Base-by-base conservation (phyloP, 768 basidiomycete species). In the Pleurotus citrinopileatus region DNA sequence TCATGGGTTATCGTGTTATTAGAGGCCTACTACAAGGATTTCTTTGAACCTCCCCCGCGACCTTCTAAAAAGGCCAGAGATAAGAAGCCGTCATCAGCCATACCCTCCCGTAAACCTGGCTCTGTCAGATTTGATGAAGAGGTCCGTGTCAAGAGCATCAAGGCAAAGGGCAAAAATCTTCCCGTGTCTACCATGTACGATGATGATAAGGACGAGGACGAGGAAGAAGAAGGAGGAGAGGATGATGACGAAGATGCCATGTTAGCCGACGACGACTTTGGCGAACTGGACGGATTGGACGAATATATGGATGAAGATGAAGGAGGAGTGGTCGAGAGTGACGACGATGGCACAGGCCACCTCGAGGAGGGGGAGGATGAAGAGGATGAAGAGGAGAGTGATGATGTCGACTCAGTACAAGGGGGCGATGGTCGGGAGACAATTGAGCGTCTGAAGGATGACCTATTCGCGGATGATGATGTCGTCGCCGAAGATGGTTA, bases 131-230 rank as follows among this genome's bases (percentile, higher is more conserved):
- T 95, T 65, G 80, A 86, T 62, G 87, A 91, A 3, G 78, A 86
- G 61, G 93, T 95, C 23, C 74, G 83, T 32, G 87, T 94, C 32
- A 93, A 86, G 71, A 87, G 81, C 42, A 93, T 94, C 63, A 86
- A 85, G 60, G 73, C 86, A 1, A 80, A 82, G 19, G 87, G 87
- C 2, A 91, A 81, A 65, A 82, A 80, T 43, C 70, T 81, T 52
- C 81, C 86, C 3, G 62, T 87, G 19, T 77, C 70, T 6, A 59
- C 64, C 15, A 69, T 76, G 62, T 68, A 59, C 15, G 56, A 55
- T 6, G 58, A 59, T 13, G 71, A 73, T 26, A 71, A 76, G 10
- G 74, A 75, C 1, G 74, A 74, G 0, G 74, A 74, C 3, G 73
- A 70, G 5, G n/a, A n/a, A n/a, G n/a, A n/a, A n/a, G n/a, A n/a